These are phyloP conservation scores for Solanum chiquidenum DNA, from an alignment of 257 asterid species.

Conservation along the genomic window DNA sequence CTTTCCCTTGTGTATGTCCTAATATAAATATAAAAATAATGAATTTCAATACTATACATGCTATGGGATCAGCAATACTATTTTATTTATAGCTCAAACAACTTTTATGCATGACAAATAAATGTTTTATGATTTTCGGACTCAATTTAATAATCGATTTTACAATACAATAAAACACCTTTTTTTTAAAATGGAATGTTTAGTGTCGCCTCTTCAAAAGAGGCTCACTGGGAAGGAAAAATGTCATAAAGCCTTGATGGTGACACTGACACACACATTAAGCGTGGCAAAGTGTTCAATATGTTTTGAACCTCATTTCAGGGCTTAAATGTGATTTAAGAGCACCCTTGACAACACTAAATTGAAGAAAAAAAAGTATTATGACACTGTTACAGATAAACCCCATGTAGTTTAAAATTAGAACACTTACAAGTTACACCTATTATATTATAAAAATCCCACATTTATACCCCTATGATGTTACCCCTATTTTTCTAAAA, in stretches of 20 bases:
- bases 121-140: not conserved
- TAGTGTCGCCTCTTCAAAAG: not conserved
- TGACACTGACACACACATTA: not conserved
- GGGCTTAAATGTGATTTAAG: not conserved
- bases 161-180: not conserved
- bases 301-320: not conserved
- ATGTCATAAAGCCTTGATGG: not conserved
- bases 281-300: not conserved
- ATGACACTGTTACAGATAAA: not conserved
- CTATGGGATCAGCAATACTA: not conserved
- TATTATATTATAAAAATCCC: not conserved
- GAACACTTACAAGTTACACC: not conserved
- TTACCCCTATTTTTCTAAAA: not conserved
- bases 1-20: not conserved
- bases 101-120: not conserved
- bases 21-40: not conserved
- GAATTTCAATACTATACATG: not conserved
- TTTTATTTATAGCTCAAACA: not conserved
- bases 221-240: not conserved
- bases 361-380: not conserved
- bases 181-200: not conserved
- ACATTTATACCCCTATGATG: not conserved
- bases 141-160: not conserved
- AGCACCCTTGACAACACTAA: not conserved
- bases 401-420: not conserved